These are phyloP conservation scores for Umbilicus rupestris DNA, from an alignment of 164 flowering plant species.

Conservation along the genomic window DNA sequence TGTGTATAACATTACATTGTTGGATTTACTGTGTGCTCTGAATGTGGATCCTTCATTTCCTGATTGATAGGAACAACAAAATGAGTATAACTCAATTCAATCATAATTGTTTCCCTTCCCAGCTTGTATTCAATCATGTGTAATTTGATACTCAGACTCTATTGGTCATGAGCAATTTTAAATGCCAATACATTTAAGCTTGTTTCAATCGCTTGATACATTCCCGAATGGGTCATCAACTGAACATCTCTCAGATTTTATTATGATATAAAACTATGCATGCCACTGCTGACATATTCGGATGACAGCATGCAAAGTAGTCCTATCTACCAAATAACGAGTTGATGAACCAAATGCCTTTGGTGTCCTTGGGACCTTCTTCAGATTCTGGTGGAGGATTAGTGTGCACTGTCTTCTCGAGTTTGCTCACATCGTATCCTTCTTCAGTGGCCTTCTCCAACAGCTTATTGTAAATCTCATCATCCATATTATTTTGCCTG, in stretches of 20 bases:
- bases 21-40: neutral
- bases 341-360: slow-evolving; percentile 91
- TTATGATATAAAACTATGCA: neutral
- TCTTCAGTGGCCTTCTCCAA: slow-evolving; percentile 58
- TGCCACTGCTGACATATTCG: too few species aligned
- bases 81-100: neutral
- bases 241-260: neutral
- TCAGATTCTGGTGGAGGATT: slow-evolving; percentile 66
- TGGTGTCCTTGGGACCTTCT: slow-evolving; percentile 49
- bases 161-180: neutral
- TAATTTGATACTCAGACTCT: neutral
- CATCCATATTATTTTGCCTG: slow-evolving; percentile 62
- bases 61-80: neutral
- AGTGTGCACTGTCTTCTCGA: slow-evolving; percentile 73
- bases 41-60: neutral
- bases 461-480: slow-evolving; percentile 58
- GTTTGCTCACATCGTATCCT: slow-evolving; percentile 83
- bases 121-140: neutral
- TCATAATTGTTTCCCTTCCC: neutral
- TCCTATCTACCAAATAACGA: slow-evolving; percentile 61
- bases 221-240: neutral
- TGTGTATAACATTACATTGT: neutral
- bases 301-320: neutral
- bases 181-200: neutral
- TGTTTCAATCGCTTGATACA: too few species aligned